phyloP scores from a whole-genome alignment of 2,329 filamentous ascomycete species.

The Lachnellula hyalina region DNA sequence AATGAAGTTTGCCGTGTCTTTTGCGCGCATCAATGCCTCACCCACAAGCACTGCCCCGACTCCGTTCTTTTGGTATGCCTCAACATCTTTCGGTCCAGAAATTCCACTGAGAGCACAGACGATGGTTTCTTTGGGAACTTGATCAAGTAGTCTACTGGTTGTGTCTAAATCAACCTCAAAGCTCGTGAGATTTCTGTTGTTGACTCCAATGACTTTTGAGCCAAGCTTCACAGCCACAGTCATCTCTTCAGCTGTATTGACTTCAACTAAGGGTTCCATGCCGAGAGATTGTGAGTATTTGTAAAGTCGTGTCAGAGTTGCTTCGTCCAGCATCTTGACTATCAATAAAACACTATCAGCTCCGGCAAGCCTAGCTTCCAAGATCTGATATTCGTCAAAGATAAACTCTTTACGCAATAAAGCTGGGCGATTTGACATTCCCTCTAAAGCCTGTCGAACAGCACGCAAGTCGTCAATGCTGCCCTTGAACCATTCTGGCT shows the following conservation, averaged over 20 bases:
- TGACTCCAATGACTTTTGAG: constrained; percentile 89
- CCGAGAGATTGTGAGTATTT: constrained; percentile 82
- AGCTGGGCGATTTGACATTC: constrained; percentile 87
- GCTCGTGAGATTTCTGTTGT: constrained; percentile 93
- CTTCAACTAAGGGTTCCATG: constrained; percentile 97
- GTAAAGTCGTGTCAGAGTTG: constrained; percentile 72
- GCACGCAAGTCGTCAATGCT: constrained; percentile 88
- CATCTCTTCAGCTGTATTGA: constrained; percentile 94
- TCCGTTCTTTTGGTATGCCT: constrained; percentile 80
- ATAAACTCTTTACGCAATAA: constrained; percentile 94
- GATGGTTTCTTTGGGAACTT: constrained; percentile 79
- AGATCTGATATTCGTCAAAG: constrained; percentile 96
- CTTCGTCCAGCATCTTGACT: constrained; percentile 90
- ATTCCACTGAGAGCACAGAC: constrained; percentile 95
- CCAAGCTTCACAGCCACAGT: constrained; percentile 78
- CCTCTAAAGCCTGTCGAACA: constrained; percentile 82
- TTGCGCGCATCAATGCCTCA: constrained; percentile 90
- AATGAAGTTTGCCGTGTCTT: constrained; percentile 79
- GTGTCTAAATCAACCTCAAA: constrained; percentile 96
- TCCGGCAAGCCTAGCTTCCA: constrained; percentile 87
- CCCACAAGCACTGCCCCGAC: constrained; percentile 92
- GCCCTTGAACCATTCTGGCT: constrained; percentile 99
- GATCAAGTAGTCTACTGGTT: constrained; percentile 78
- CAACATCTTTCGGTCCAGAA: constrained; percentile 79
- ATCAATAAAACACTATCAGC: constrained; percentile 94